Evolutionary conservation across 2,329 filamentous ascomycete genomes (phyloP).

Genomic region (Hymenoscyphus occultus): DNA sequence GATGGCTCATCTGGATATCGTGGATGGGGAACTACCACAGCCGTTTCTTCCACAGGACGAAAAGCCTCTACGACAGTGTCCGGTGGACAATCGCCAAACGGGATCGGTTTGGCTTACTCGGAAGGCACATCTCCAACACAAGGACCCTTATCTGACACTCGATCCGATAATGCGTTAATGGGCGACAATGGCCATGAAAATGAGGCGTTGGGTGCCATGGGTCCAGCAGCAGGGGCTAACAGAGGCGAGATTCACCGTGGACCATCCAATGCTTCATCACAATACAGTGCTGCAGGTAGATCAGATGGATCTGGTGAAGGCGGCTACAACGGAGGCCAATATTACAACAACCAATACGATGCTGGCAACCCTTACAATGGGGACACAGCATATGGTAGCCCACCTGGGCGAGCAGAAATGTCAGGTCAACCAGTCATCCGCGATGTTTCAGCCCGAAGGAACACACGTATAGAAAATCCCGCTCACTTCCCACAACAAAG

Average conservation of each 20-base stretch:
- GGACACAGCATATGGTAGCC: conserved; percentile 37
- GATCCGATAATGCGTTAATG: conserved; percentile 65
- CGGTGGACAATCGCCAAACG: conserved; percentile 56
- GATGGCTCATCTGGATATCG: conserved; percentile 78
- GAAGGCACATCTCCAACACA: conserved; percentile 69
- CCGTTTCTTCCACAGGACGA: conserved; percentile 64
- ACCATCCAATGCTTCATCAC: conserved; percentile 92
- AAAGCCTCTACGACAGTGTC: conserved; percentile 90
- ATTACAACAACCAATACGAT: conserved; percentile 59
- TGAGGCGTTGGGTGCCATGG: conserved; percentile 80
- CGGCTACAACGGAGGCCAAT: conserved; percentile 45
- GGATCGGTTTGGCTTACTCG: conserved; percentile 64
- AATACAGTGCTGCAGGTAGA: conserved; percentile 78
- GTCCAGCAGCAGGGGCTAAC: conserved; percentile 65
- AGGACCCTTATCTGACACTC: conserved; percentile 62
- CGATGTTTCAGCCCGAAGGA: conserved; percentile 86
- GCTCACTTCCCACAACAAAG: conserved; percentile 88
- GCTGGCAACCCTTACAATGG: conserved; percentile 55
- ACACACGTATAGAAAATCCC: conserved; percentile 91
- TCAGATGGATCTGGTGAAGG: conserved; percentile 65
- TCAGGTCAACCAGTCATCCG: conserved; percentile 76
- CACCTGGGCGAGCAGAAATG: conserved; percentile 42
- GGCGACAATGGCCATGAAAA: conserved; percentile 59
- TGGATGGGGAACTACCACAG: conserved; percentile 86
- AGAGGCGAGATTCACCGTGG: conserved; percentile 76